A percentile compares a stretch with the other conserved stretches of the same genome.
These are phyloP conservation scores for Spergularia bocconei DNA, from an alignment of 148 eudicot species.

Conservation along the genomic window DNA sequence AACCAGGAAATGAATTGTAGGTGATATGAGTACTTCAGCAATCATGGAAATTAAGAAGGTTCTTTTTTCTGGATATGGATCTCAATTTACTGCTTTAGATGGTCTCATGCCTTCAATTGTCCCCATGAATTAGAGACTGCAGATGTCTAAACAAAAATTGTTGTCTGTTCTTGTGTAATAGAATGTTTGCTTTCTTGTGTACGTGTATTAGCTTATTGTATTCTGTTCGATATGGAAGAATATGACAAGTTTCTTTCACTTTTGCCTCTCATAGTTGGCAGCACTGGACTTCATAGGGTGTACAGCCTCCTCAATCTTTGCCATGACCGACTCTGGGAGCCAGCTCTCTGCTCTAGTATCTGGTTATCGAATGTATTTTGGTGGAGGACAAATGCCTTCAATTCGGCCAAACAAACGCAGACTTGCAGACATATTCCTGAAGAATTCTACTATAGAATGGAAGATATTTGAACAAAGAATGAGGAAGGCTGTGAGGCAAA, in stretches of 20 bases:
- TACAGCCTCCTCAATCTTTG: conserved; percentile 79
- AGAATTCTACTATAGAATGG: conserved; percentile 90
- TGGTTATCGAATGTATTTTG: conserved; percentile 81
- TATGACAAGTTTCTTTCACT: neutral
- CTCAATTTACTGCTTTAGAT: neutral
- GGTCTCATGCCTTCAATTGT: neutral
- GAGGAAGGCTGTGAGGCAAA: conserved; percentile 90
- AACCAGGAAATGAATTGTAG: neutral
- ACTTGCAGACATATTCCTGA: conserved; percentile 78
- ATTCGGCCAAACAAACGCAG: conserved; percentile 95
- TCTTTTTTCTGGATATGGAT: neutral
- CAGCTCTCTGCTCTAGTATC: conserved; percentile 90
- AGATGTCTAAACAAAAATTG: neutral
- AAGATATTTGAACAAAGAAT: conserved; percentile 79
- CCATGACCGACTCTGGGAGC: conserved; percentile 99
- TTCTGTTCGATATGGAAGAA: too few species aligned
- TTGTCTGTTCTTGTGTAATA: neutral
- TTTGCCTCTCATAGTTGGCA: conserved; percentile 59
- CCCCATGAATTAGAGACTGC: neutral
- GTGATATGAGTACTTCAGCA: neutral
- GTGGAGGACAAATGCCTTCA: conserved; percentile 86
- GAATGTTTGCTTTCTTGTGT: too few species aligned
- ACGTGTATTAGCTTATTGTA: too few species aligned
- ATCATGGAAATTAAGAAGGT: neutral
- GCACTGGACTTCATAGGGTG: conserved; percentile 92